Evolutionary conservation across 495 filamentous ascomycete species (phyloP).

Genomic region (Saxophila tyrrhenica): DNA sequence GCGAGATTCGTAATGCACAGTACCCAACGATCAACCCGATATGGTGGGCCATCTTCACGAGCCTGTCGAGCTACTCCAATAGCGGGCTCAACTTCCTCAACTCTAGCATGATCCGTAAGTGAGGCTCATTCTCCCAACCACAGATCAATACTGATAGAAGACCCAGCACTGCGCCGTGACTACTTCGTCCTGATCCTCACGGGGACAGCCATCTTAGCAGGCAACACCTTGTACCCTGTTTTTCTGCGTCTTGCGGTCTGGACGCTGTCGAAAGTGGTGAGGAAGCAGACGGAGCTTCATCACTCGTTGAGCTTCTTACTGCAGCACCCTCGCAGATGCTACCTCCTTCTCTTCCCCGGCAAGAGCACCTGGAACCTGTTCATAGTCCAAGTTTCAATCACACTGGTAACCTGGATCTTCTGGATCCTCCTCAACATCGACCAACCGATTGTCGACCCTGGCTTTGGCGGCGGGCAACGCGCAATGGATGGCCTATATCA

Average conservation of each 20-base stretch:
- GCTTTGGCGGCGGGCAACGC: neutral
- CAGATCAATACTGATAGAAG: neutral
- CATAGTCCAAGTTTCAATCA: neutral
- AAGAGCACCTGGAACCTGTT: conserved; percentile 5
- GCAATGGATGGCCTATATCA: conserved; percentile 9
- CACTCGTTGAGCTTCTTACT: conserved; percentile 6
- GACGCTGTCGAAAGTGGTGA: neutral
- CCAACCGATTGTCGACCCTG: neutral
- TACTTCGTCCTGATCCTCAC: conserved; percentile 6
- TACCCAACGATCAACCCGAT: neutral
- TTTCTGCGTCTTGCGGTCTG: conserved; percentile 5
- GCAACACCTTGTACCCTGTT: conserved; percentile 7
- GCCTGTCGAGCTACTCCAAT: conserved; percentile 1
- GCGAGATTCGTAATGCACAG: conserved; percentile 1
- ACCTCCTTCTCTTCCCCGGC: conserved; percentile 4
- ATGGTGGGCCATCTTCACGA: conserved; percentile 3
- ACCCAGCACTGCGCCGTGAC: neutral
- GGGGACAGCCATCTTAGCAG: conserved; percentile 1
- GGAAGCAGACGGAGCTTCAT: conserved; percentile 1
- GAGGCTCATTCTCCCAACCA: neutral
- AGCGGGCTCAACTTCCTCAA: conserved; percentile 7
- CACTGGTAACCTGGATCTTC: neutral
- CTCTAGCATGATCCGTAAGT: conserved; percentile 2
- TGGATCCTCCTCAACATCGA: conserved; percentile 8
- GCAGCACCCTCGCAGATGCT: conserved; percentile 9